phyloP scores from a whole-genome alignment of 768 basidiomycete genomes.

The Tulasnella sp. region DNA sequence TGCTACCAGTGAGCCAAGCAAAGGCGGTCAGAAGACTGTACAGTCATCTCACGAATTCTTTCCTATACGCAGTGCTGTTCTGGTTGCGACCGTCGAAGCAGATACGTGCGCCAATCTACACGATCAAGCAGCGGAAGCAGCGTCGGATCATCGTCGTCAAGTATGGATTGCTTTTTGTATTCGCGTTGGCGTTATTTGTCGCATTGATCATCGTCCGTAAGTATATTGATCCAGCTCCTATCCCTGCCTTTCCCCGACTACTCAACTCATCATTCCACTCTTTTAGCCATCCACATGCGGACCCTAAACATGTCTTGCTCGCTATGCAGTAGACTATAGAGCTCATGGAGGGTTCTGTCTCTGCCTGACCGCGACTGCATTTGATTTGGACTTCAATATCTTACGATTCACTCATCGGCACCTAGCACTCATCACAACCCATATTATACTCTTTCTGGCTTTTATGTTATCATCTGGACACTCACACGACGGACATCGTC shows the following conservation, averaged over 20 bases:
- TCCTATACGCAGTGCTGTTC: conserved; percentile 16
- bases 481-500: too few species aligned
- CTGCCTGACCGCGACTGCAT: too few species aligned
- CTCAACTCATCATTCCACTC: too few species aligned
- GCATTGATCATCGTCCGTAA: conserved; percentile 69
- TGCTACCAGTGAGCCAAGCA: conserved; percentile 60
- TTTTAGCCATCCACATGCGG: neutral
- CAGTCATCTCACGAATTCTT: conserved; percentile 17
- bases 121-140: conserved; percentile 78
- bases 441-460: too few species aligned
- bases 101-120: conserved; percentile 83
- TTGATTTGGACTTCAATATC: too few species aligned
- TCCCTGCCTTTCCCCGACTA: neutral
- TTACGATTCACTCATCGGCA: too few species aligned
- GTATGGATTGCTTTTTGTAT: conserved; percentile 68
- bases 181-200: conserved; percentile 55
- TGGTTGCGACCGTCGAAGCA: conserved; percentile 87
- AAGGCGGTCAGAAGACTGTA: neutral
- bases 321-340: too few species aligned
- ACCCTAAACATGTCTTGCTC: too few species aligned
- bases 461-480: too few species aligned
- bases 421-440: too few species aligned
- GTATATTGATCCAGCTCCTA: too few species aligned
- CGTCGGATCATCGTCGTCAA: conserved; percentile 82
- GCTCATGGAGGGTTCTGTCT: too few species aligned